A percentile compares a stretch with the other conserved stretches of the same genome.
Conservation (phyloP, 129 eudicot genomes). For the Deinandra increscens region DNA sequence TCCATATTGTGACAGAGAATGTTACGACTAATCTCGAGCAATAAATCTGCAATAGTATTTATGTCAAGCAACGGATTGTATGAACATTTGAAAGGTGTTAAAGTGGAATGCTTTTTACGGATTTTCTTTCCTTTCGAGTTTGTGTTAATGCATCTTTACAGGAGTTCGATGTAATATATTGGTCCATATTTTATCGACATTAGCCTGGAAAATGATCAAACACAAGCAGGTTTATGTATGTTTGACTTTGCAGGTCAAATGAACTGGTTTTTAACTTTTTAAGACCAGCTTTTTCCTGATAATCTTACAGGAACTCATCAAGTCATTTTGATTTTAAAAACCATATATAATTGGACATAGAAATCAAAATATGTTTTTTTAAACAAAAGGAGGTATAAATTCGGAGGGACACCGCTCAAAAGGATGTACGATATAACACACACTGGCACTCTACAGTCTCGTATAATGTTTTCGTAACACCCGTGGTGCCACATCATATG, state of each 20-base stretch:
- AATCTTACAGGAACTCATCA: background rate
- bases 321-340: background rate
- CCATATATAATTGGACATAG: background rate
- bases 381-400: no score
- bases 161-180: no score
- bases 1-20: slow-evolving; percentile 72
- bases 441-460: slow-evolving; percentile 95
- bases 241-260: no score
- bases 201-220: no score
- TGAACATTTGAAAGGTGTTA: background rate
- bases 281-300: background rate
- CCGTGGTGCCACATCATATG: slow-evolving; percentile 93
- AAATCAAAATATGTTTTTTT: background rate
- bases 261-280: background rate
- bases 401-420: slow-evolving; percentile 80
- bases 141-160: slow-evolving; percentile 73
- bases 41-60: slow-evolving; percentile 47
- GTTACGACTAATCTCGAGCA: slow-evolving; percentile 78
- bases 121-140: slow-evolving; percentile 9
- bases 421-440: slow-evolving; percentile 86
- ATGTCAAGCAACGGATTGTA: background rate
- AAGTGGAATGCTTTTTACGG: slow-evolving; percentile 62
- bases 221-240: no score
- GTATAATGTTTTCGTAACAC: slow-evolving; percentile 68
- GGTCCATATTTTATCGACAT: no score